Percentiles rank a stretch among this genome's conserved stretches.
Conservation (phyloP, 2,329 filamentous ascomycete genomes). For the Epichloe baconii region DNA sequence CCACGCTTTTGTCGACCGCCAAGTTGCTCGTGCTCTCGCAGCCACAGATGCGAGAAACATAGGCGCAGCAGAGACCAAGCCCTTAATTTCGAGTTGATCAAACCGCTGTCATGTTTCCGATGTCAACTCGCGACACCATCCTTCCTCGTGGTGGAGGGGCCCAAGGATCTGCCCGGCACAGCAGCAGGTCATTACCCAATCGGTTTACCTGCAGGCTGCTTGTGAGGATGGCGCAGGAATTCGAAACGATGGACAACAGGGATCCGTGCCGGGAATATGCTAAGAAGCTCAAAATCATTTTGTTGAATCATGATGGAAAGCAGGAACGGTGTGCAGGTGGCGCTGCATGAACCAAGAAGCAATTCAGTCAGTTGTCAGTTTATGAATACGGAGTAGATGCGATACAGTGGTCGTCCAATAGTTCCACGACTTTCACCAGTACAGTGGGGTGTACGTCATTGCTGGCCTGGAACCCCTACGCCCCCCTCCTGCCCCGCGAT, state of each 20-base stretch:
- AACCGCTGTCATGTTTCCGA: too few species aligned
- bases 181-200: constrained; percentile 4
- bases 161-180: too few species aligned
- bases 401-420: too few species aligned
- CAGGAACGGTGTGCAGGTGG: constrained; percentile 5
- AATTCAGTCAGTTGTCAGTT: background rate
- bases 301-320: background rate
- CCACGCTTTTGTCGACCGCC: too few species aligned
- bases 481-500: background rate
- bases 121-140: too few species aligned
- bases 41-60: too few species aligned
- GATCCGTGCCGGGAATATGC: constrained; percentile 3
- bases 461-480: background rate
- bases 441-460: background rate
- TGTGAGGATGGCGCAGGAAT: constrained; percentile 2
- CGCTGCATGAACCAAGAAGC: background rate
- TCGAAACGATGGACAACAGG: constrained; percentile 3
- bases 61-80: too few species aligned
- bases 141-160: too few species aligned
- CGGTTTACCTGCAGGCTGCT: constrained; percentile 4
- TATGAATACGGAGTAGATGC: too few species aligned
- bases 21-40: too few species aligned
- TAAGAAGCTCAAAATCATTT: constrained; percentile 4
- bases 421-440: too few species aligned
- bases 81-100: too few species aligned